Percentiles rank a stretch among this genome's conserved stretches.
These are phyloP conservation scores for Ascoidea tarda DNA, from an alignment of 805 yeast species.

Conservation along the genomic window DNA sequence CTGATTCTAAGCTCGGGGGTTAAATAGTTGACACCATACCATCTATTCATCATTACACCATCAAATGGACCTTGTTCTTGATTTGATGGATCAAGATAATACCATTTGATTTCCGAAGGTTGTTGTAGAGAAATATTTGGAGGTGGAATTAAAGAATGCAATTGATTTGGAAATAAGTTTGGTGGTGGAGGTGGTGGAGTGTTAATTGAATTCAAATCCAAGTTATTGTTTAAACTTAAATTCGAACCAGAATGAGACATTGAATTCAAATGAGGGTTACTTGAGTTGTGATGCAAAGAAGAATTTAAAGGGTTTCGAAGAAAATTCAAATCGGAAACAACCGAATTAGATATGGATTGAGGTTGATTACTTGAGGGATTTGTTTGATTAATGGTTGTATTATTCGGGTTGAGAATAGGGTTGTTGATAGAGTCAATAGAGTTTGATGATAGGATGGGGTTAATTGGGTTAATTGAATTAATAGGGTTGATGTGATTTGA, in stretches of 20 bases:
- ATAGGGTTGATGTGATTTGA: not conserved
- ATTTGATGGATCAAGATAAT: slow-evolving; percentile 57
- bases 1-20: slow-evolving; percentile 38
- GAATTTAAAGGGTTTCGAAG: not conserved
- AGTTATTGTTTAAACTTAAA: not conserved
- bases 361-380: too few relatives aligned
- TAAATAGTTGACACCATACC: slow-evolving; percentile 55
- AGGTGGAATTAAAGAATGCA: not conserved
- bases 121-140: not conserved
- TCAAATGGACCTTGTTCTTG: slow-evolving; percentile 72
- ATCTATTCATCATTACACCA: slow-evolving; percentile 61
- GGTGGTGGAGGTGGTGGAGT: not conserved
- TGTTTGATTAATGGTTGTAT: too few relatives aligned
- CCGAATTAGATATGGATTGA: not conserved
- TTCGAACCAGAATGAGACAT: not conserved
- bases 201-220: too few relatives aligned
- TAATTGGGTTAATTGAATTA: not conserved
- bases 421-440: not conserved
- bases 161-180: not conserved
- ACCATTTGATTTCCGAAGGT: slow-evolving; percentile 45
- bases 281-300: not conserved
- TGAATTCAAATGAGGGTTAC: not conserved
- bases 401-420: too few relatives aligned
- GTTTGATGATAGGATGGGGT: not conserved
- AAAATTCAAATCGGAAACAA: not conserved